phyloP scores from a whole-genome alignment of 2,329 filamentous ascomycete species.

The Davidsoniella eucalypti region DNA sequence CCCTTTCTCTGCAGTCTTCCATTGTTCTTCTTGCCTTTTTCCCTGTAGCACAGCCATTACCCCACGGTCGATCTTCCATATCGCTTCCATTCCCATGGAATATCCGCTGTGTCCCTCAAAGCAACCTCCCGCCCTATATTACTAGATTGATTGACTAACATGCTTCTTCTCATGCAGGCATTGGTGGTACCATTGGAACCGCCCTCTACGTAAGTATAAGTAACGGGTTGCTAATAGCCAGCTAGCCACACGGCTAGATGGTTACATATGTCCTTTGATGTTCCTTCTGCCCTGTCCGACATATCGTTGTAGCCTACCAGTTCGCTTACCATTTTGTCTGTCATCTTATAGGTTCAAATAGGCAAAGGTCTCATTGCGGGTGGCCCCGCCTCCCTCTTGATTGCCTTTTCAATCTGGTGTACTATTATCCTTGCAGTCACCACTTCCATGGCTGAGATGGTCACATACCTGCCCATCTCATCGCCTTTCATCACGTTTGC shows the following conservation, averaged over 20 bases:
- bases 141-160: neutral
- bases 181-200: constrained; percentile 49
- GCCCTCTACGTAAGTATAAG: constrained; percentile 35
- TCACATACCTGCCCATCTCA: no score
- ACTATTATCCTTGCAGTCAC: no score
- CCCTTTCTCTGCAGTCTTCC: neutral
- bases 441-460: no score
- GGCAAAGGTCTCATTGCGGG: constrained; percentile 40
- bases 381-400: no score
- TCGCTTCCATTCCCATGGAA: no score
- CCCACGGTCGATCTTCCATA: neutral
- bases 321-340: constrained; percentile 13
- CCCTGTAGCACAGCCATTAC: neutral
- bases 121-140: no score
- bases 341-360: constrained; percentile 26
- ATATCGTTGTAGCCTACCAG: neutral
- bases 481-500: no score
- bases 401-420: no score
- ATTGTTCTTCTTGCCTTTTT: neutral
- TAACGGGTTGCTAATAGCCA: neutral
- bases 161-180: constrained; percentile 22
- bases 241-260: no score
- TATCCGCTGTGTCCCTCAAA: no score
- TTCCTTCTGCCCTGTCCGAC: neutral
- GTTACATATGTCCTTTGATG: no score